These are phyloP conservation scores for Eutrema heterophyllum DNA, from an alignment of 345 rosid species.

Conservation along the genomic window DNA sequence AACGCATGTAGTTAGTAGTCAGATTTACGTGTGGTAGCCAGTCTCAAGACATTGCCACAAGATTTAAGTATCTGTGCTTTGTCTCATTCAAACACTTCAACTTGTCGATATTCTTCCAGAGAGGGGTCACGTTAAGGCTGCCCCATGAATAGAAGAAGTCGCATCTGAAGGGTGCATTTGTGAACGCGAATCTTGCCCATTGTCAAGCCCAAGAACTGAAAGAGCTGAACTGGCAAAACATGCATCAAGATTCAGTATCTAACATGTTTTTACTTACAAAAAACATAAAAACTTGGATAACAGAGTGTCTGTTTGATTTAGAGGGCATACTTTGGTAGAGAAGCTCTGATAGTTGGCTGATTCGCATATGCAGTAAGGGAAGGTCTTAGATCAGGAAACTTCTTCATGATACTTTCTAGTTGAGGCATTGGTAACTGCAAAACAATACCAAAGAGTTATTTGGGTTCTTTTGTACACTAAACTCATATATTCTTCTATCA, in stretches of 20 bases:
- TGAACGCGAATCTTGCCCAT: constrained; percentile 40
- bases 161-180: constrained; percentile 55
- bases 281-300: neutral
- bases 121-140: constrained; percentile 43
- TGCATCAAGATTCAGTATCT: constrained; percentile 3
- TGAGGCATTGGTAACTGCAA: constrained; percentile 81
- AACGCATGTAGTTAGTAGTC: constrained; percentile 23
- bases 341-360: constrained; percentile 58
- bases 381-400: constrained; percentile 65
- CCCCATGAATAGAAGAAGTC: constrained; percentile 53
- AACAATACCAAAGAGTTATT: constrained; percentile 21
- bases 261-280: neutral
- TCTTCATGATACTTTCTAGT: constrained; percentile 74
- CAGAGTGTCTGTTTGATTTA: neutral
- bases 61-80: constrained; percentile 13
- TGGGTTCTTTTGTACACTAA: neutral
- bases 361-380: constrained; percentile 65
- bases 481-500: neutral
- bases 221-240: constrained; percentile 59
- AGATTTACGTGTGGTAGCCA: constrained; percentile 22
- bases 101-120: neutral
- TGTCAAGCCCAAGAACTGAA: constrained; percentile 66
- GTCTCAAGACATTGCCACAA: constrained; percentile 5
- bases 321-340: constrained; percentile 61
- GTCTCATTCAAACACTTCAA: constrained; percentile 14